Base-by-base conservation (phyloP, 192 early-diverging fungal genomes). In the Coemansia sp. region DNA sequence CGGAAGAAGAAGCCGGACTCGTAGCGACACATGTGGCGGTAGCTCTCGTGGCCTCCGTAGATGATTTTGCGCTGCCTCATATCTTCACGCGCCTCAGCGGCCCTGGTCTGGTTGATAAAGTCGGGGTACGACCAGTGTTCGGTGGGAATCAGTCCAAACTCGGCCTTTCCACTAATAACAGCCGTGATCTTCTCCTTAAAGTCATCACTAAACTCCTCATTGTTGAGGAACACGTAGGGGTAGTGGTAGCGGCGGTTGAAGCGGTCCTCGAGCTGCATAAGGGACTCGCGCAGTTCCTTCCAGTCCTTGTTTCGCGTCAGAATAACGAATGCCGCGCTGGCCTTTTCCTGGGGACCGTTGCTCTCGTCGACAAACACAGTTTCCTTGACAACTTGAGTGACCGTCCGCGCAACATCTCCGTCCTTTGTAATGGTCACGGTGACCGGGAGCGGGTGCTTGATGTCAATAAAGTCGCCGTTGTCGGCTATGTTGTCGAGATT, bases 141-240 rank as follows among this genome's bases (percentile, higher is more conserved):
- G 11, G 36, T 49, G 10, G 83, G 83, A 28, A 94, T 78, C 15
- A 86, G 47, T 4, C 91, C 89, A 41, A 61, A 72, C 52, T 85
- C 79, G 46, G 81, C 61, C 51, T 85, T 83, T 35, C 77, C 83
- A 36, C 81, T 80, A 1, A 86, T 65, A 50, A 86, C 85, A 35
- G 75, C 81, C 36, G 81, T 80, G 2, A 80, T 87, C 25, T 64
- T 53, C 1, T 67, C 55, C 33, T 78, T 86, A 57, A 93, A 93
- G 25, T 82, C 71, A 18, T 87, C 76, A 20, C 81, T 78, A 53
- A 93, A 91, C 7, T 80, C 82, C 38, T 75, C 72, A 34, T 92
- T 79, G 77, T 92, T 93, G 27, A 93, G 70, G 53, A 92, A 87
- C 5, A 93, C 78, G 54, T 91, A 94, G 0, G 90, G 89, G 54